Evolutionary conservation across 1,139 yeast genomes (phyloP).

Genomic region (Meyerozyma smithsonii): DNA sequence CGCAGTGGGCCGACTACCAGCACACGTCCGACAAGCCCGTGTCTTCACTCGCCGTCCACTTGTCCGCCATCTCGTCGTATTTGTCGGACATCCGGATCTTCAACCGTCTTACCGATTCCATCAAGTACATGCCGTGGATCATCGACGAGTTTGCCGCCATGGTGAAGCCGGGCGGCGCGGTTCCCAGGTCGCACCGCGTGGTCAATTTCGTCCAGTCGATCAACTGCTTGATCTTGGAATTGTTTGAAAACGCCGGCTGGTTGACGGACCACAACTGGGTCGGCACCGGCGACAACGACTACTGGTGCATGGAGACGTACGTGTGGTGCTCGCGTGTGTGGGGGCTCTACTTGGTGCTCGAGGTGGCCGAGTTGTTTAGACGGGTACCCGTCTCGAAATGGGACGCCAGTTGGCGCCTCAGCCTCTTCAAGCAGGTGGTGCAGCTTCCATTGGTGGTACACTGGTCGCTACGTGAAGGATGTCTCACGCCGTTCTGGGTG

Average conservation of each 20-base stretch:
- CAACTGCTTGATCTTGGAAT: constrained; percentile 43
- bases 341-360: constrained; percentile 49
- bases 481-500: constrained; percentile 49
- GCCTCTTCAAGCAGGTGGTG: constrained; percentile 35
- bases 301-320: constrained; percentile 43
- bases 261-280: constrained; percentile 53
- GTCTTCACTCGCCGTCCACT: constrained; percentile 33
- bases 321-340: constrained; percentile 53
- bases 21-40: constrained; percentile 11
- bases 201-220: constrained; percentile 38
- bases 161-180: constrained; percentile 19
- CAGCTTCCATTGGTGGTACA: constrained; percentile 55
- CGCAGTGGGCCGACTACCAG: constrained; percentile 9
- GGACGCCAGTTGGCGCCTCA: constrained; percentile 34
- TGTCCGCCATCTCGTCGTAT: constrained; percentile 41
- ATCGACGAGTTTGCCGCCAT: constrained; percentile 34
- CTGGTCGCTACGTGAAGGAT: constrained; percentile 55
- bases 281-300: constrained; percentile 37
- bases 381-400: constrained; percentile 36
- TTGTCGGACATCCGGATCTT: constrained; percentile 51
- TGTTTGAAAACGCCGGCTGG: constrained; percentile 57
- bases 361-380: constrained; percentile 41
- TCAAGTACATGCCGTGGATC: constrained; percentile 50
- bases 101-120: constrained; percentile 48
- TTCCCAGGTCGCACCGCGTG: constrained; percentile 29